A percentile compares a stretch with the other conserved stretches of the same genome.
phyloP scores from a whole-genome alignment of 176 grass and related monocot species.

The Phragmites australis region DNA sequence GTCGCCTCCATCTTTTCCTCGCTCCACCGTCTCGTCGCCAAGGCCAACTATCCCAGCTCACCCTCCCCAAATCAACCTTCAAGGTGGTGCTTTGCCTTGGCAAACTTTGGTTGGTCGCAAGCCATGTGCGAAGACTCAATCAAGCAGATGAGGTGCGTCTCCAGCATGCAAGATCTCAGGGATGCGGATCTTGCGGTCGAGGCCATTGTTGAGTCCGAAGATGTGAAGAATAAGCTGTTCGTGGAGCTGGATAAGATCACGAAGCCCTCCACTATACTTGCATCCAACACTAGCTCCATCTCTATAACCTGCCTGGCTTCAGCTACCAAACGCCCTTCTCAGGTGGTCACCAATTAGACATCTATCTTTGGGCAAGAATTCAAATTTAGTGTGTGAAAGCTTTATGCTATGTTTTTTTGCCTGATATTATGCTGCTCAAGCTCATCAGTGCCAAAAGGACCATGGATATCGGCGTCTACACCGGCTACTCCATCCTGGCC shows the following conservation, averaged over 20 bases:
- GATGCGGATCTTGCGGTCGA: slow-evolving; percentile 75
- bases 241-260: slow-evolving; percentile 65
- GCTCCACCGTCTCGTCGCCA: no score
- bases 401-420: neutral
- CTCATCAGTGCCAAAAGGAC: no score
- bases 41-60: slow-evolving; percentile 71
- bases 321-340: slow-evolving; percentile 69
- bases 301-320: slow-evolving; percentile 84
- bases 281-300: slow-evolving; percentile 92
- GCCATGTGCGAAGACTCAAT: slow-evolving; percentile 54
- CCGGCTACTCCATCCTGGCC: no score
- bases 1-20: slow-evolving; percentile 62
- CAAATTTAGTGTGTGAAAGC: neutral
- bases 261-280: slow-evolving; percentile 78
- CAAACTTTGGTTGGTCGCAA: slow-evolving; percentile 36
- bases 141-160: slow-evolving; percentile 64
- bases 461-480: no score
- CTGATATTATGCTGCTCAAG: slow-evolving; percentile 14
- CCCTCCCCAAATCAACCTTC: neutral
- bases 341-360: slow-evolving; percentile 46
- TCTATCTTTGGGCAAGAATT: neutral
- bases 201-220: slow-evolving; percentile 82
- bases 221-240: slow-evolving; percentile 87
- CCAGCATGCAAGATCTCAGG: slow-evolving; percentile 58
- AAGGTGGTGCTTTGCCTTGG: neutral